Conservation (phyloP, 2,329 filamentous ascomycete genomes). For the Coniosporium tulheliwenetii region DNA sequence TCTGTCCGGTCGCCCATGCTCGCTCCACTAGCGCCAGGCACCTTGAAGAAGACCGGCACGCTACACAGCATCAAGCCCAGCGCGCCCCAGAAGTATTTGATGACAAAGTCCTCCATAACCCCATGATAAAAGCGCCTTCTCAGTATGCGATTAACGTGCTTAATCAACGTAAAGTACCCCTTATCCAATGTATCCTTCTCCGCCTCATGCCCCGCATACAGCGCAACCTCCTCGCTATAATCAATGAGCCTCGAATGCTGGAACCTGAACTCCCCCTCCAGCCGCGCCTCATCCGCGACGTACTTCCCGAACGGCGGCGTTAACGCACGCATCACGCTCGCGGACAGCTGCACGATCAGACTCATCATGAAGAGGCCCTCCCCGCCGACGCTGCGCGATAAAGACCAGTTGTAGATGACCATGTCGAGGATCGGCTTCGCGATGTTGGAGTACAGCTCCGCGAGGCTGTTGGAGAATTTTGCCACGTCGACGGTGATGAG, state of each 20-base stretch:
- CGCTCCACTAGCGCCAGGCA: conserved; percentile 43
- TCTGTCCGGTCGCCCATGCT: conserved; percentile 56
- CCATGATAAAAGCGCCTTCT: conserved; percentile 85
- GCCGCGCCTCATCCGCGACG: conserved; percentile 82
- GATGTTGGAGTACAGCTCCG: conserved; percentile 89
- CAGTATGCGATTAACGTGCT: conserved; percentile 94
- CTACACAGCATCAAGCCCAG: conserved; percentile 83
- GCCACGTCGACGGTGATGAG: conserved; percentile 93
- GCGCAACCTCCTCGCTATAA: conserved; percentile 84
- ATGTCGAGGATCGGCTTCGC: conserved; percentile 92
- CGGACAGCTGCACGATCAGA: conserved; percentile 80
- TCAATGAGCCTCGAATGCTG: conserved; percentile 91
- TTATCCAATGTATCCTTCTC: conserved; percentile 97
- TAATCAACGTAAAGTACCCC: conserved; percentile 97
- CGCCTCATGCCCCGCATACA: conserved; percentile 81
- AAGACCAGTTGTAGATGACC: conserved; percentile 88
- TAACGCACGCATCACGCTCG: conserved; percentile 80
- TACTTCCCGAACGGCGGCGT: conserved; percentile 96
- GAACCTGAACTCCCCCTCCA: conserved; percentile 94
- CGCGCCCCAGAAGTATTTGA: conserved; percentile 98
- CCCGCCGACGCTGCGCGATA: conserved; percentile 88
- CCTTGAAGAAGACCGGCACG: conserved; percentile 88
- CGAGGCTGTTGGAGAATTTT: conserved; percentile 88
- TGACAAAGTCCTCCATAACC: conserved; percentile 99
- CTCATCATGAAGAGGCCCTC: conserved; percentile 95